These are phyloP conservation scores for Colletotrichum caudatum DNA, from an alignment of 2,329 filamentous ascomycete genomes.

Conservation along the genomic window DNA sequence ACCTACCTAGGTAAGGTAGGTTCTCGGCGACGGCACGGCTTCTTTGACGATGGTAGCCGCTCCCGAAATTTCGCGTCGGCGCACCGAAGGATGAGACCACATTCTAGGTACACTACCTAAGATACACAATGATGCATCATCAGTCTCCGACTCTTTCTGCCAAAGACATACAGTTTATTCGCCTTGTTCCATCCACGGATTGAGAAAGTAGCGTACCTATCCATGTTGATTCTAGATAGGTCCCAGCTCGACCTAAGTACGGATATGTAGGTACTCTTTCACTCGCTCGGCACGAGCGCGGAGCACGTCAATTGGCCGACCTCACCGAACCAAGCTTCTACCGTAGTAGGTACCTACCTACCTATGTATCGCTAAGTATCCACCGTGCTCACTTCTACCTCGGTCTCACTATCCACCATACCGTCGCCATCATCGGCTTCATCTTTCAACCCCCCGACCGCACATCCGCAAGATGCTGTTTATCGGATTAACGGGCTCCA, in stretches of 20 bases:
- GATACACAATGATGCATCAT: neutral
- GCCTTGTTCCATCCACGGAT: neutral
- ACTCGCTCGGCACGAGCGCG: neutral
- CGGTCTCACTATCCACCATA: conserved; percentile 3
- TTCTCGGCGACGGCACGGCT: neutral
- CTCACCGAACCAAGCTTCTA: neutral
- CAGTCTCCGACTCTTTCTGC: neutral
- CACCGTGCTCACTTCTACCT: neutral
- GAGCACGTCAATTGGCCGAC: neutral
- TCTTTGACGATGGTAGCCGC: conserved; percentile 6
- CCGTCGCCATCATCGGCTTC: neutral
- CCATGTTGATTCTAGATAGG: neutral
- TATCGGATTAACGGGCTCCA: conserved; percentile 95
- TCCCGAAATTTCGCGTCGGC: neutral
- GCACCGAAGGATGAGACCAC: neutral
- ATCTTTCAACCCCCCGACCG: neutral
- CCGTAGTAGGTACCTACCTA: too few relatives aligned
- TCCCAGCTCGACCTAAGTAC: neutral
- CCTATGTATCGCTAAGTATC: neutral
- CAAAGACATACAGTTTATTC: neutral
- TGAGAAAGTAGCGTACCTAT: neutral
- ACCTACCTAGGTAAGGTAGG: too few relatives aligned
- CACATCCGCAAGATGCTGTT: conserved; percentile 77
- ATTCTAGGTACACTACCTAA: neutral
- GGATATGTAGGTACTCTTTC: too few relatives aligned